A percentile compares a stretch with the other conserved stretches of the same genome.
phyloP scores from a whole-genome alignment of 2,329 filamentous ascomycete genomes.

The Colletotrichum lentis region DNA sequence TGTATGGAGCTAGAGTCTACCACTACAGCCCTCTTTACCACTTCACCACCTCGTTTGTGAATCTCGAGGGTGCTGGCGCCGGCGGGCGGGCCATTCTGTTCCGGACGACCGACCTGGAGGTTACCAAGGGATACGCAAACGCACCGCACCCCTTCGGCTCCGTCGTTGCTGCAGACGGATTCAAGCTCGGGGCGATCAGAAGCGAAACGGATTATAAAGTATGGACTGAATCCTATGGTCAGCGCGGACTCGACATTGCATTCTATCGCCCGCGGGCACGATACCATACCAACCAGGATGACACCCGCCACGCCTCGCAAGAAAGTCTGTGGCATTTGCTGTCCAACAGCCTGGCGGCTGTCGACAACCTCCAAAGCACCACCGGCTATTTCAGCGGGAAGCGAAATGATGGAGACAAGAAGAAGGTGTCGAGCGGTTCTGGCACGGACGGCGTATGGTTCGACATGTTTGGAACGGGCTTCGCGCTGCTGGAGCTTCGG shows the following conservation, averaged over 20 bases:
- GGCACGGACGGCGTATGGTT: slow-evolving; percentile 87
- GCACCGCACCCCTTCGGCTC: slow-evolving; percentile 82
- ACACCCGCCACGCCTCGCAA: slow-evolving; percentile 77
- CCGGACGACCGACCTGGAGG: slow-evolving; percentile 84
- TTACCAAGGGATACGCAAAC: slow-evolving; percentile 79
- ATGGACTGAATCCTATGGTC: slow-evolving; percentile 78
- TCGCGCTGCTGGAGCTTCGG: slow-evolving; percentile 80
- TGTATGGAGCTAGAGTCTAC: slow-evolving; percentile 88
- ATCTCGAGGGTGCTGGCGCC: slow-evolving; percentile 93
- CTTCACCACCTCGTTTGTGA: slow-evolving; percentile 87
- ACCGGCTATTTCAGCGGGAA: slow-evolving; percentile 68
- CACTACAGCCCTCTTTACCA: slow-evolving; percentile 81
- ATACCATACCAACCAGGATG: slow-evolving; percentile 93
- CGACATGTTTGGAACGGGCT: slow-evolving; percentile 82
- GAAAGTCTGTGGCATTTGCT: slow-evolving; percentile 92
- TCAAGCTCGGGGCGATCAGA: slow-evolving; percentile 77
- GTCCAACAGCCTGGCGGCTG: slow-evolving; percentile 79
- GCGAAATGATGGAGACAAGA: slow-evolving; percentile 61
- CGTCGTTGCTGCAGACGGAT: slow-evolving; percentile 84
- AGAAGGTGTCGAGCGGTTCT: slow-evolving; percentile 71
- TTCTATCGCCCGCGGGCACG: slow-evolving; percentile 86
- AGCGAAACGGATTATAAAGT: slow-evolving; percentile 92
- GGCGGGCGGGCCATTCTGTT: slow-evolving; percentile 89
- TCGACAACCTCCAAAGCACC: slow-evolving; percentile 73
- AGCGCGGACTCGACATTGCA: slow-evolving; percentile 85